Evolutionary conservation across 768 basidiomycete genomes (phyloP), one percentile per base, ranked within the genome.

Genomic region (Mycena rosella): DNA sequence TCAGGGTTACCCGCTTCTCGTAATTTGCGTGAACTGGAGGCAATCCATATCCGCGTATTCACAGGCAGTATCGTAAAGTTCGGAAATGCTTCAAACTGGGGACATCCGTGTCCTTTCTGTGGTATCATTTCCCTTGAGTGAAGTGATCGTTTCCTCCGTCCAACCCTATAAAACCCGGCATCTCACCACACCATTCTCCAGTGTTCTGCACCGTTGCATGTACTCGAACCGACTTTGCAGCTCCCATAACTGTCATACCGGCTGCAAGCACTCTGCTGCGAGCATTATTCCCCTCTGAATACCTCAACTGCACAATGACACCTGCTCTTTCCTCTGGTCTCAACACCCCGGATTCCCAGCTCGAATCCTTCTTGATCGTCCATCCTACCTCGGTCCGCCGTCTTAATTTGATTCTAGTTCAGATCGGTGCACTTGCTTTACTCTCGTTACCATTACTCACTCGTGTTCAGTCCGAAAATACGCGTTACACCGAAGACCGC

Each of bases 171-270:
- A 59, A 59, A 20, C 9, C 45, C 7, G 6, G 45, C 18, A 2
- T 24, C 1, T 13, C 3, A 0, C 30, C 1, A n/a, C 45, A n/a
- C 11, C 0, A 34, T 1, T 34, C 45, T 20, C 30, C 45, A 34
- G 26, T 48, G 5, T 2, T 5, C 22, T 83, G 78, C 82, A 80
- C 74, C 78, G 73, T 84, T 94, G 92, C 87, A 96, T 96, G 95
- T 96, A 90, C 93, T 94, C 93, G 72, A 96, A 96, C 92, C 90
- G 91, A 81, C 91, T 96, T 73, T 90, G 91, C 81, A 93, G 92
- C 81, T 84, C 89, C 72, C 95, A 96, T 84, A 96, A 96, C 84
- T 86, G 87, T 74, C 87, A 92, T 84, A 87, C 93, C 89, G 94
- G 94, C 84, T 80, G 76, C 77, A 95, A 93, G 78, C 95, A 96